Percentiles rank a stretch among this genome's conserved stretches.
These are phyloP conservation scores for Lumnitzera littorea DNA, from an alignment of 345 rosid species.

Conservation along the genomic window DNA sequence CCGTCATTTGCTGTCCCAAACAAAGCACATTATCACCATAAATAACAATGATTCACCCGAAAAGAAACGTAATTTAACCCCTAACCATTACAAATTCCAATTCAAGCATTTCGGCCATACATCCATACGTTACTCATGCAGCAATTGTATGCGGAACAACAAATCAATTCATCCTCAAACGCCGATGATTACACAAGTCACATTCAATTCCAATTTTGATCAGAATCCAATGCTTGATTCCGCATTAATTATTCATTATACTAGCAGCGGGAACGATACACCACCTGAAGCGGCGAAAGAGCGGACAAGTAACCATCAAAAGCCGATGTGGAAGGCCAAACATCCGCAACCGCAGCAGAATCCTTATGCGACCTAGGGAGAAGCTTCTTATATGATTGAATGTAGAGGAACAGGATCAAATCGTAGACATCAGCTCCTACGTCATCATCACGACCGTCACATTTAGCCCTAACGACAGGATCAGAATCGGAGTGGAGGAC, in stretches of 20 bases:
- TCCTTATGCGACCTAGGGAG: slow-evolving; percentile 91
- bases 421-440: slow-evolving; percentile 81
- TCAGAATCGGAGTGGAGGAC: slow-evolving; percentile 78
- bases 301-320: slow-evolving; percentile 96
- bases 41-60: too few species aligned
- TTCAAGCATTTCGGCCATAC: too few species aligned
- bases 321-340: slow-evolving; percentile 99
- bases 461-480: slow-evolving; percentile 47
- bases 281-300: slow-evolving; percentile 93
- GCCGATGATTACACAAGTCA: background rate
- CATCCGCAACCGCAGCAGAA: slow-evolving; percentile 90
- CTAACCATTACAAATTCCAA: too few species aligned
- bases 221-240: background rate
- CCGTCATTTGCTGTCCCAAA: too few species aligned
- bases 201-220: background rate
- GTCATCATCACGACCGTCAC: slow-evolving; percentile 42
- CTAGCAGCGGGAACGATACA: slow-evolving; percentile 3
- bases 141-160: too few species aligned
- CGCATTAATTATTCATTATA: background rate
- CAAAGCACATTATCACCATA: too few species aligned
- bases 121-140: too few species aligned
- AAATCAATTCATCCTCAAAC: too few species aligned
- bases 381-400: slow-evolving; percentile 92
- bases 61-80: too few species aligned
- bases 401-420: slow-evolving; percentile 75